Evolutionary conservation across 208 protist genomes (phyloP), one percentile per base, ranked within the genome.

Genomic region (Crithidia brevicula): DNA sequence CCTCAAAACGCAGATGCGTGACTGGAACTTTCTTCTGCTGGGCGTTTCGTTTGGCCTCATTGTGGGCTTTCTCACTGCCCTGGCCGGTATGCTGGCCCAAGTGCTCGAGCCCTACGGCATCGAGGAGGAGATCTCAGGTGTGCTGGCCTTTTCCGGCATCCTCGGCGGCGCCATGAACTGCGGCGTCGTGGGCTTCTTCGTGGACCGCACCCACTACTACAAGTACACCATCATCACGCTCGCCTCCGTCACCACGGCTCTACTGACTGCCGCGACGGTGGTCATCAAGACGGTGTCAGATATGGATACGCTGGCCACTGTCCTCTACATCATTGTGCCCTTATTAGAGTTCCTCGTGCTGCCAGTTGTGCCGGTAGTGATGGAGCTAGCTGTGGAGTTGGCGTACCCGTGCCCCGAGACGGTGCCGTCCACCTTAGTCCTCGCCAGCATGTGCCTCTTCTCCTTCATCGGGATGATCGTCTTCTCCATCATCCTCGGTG

Each of bases 351-450:
- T 77, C 25, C 15, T 76, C 9, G 76, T 83, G 49, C 53, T 89
- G 53, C 81, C 80, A 0, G 63, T 82, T 43, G 66, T 89, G 16
- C 83, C 83, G 16, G 63, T 82, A 1, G 67, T 72, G 30, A 83
- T 89, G 72, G 83, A 89, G 61, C 45, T 86, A 6, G 72, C 77
- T 9, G 83, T 85, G 22, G 83, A 89, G 66, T n/a, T 89, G 23
- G 67, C 81, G 5, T 86, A 84, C 74, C 83, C 83, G 6, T 64
- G 54, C 27, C 72, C 77, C 3, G 80, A 83, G 63, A 70, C 70
- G 8, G 69, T 86, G 3, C 43, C 80, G 4, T 65, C 75, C n/a
- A 83, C 75, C 10, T 22, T 85, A 1, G 54, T 82, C 11, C 31
- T 85, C 6, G 51, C 54, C 8, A 57, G 66, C 15, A 76, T 85